A percentile compares a stretch with the other conserved stretches of the same genome.
Conservation (phyloP, 306 rosid species). For the Hippophae tibetana region DNA sequence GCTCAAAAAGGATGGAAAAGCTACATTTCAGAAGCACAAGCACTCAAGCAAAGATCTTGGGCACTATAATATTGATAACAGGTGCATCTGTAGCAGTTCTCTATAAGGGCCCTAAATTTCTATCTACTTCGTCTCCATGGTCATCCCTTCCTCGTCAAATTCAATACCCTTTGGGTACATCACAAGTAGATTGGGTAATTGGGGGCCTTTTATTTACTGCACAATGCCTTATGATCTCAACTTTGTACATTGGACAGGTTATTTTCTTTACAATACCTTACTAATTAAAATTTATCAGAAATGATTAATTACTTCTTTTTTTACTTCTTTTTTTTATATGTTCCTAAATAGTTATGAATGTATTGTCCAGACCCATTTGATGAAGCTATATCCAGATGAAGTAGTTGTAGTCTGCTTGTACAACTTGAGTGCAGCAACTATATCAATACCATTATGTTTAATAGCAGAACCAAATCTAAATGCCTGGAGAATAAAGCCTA, state of each 20-base stretch:
- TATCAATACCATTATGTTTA: constrained; percentile 38
- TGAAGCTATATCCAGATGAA: constrained; percentile 40
- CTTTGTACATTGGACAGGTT: constrained; percentile 35
- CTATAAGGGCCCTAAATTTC: constrained; percentile 34
- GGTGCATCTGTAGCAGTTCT: constrained; percentile 49
- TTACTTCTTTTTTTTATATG: too few relatives aligned
- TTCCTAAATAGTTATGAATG: background rate
- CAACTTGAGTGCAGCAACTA: constrained; percentile 32
- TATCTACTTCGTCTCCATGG: constrained; percentile 6
- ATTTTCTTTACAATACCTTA: background rate
- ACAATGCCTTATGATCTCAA: constrained; percentile 19
- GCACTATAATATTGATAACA: constrained; percentile 32
- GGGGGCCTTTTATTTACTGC: constrained; percentile 31
- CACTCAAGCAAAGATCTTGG: constrained; percentile 41
- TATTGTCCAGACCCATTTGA: constrained; percentile 26
- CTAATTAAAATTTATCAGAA: background rate
- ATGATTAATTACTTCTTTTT: background rate
- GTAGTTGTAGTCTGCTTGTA: constrained; percentile 32
- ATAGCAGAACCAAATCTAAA: constrained; percentile 33
- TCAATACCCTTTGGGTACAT: constrained; percentile 3
- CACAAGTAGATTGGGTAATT: constrained; percentile 27
- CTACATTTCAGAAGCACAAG: constrained; percentile 30
- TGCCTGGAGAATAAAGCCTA: constrained; percentile 38
- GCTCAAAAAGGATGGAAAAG: constrained; percentile 43
- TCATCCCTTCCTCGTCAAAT: constrained; percentile 1